Conservation (phyloP, 192 early-diverging fungal genomes). For the Pilaira anomala region DNA sequence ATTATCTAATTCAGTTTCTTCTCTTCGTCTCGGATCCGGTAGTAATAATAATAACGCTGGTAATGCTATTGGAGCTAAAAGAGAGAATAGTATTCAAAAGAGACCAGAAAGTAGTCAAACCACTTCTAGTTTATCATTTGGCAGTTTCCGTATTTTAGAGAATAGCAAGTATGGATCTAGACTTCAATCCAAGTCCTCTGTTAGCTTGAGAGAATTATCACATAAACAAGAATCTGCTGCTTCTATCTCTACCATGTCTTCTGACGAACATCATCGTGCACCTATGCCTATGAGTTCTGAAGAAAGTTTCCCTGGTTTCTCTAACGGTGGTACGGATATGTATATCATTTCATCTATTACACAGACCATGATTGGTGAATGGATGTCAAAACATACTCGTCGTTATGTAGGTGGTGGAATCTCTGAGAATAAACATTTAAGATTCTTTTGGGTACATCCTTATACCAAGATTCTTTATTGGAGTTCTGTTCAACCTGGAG, state of each 20-base stretch:
- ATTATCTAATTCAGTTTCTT: constrained; percentile 20
- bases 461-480: constrained; percentile 78
- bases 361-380: constrained; percentile 79
- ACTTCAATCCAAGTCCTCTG: not conserved
- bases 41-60: not conserved
- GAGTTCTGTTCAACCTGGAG: constrained; percentile 63
- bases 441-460: constrained; percentile 83
- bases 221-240: not conserved
- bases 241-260: constrained; percentile 20
- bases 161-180: not conserved
- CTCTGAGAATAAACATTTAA: constrained; percentile 65
- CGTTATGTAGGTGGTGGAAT: constrained; percentile 48
- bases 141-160: constrained; percentile 14
- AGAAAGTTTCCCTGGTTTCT: constrained; percentile 2
- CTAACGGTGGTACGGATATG: constrained; percentile 11
- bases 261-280: constrained; percentile 3
- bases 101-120: not conserved
- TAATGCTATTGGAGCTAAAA: not conserved
- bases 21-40: constrained; percentile 15
- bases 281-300: constrained; percentile 2
- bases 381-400: constrained; percentile 70
- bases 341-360: constrained; percentile 71
- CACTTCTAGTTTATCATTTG: not conserved
- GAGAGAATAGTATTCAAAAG: not conserved
- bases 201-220: not conserved